These are phyloP conservation scores for Aspergillus flavus DNA, from an alignment of 2,329 filamentous ascomycete species.

Conservation along the genomic window DNA sequence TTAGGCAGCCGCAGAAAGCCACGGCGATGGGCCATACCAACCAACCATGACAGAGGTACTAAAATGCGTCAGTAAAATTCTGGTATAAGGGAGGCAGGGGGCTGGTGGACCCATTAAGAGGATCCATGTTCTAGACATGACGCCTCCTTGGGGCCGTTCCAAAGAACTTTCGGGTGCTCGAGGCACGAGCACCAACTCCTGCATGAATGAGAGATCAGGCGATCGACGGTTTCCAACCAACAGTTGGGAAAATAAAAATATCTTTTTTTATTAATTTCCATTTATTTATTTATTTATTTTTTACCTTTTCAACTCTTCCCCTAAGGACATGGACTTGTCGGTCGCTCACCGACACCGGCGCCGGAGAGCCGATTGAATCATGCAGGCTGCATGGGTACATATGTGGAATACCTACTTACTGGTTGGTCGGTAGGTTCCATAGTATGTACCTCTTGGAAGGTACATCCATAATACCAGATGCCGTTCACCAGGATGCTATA, in stretches of 20 bases:
- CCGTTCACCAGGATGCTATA: not conserved
- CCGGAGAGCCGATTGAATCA: constrained; percentile 19
- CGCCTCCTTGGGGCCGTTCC: constrained; percentile 17
- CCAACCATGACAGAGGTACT: constrained; percentile 2
- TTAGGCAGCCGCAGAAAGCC: constrained; percentile 27
- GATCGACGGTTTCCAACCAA: constrained; percentile 32
- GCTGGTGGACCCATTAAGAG: constrained; percentile 15
- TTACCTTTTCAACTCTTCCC: not conserved
- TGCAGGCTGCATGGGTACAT: constrained; percentile 13
- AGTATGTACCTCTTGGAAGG: not conserved
- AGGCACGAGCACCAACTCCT: constrained; percentile 28
- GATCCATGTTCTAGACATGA: constrained; percentile 23
- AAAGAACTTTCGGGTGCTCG: constrained; percentile 20
- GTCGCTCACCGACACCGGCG: constrained; percentile 32
- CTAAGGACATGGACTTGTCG: not conserved
- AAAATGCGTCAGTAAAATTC: constrained; percentile 19
- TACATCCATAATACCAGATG: not conserved
- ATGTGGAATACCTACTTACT: not conserved
- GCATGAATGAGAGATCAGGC: constrained; percentile 31
- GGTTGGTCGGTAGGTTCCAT: not conserved
- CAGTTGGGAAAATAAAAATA: constrained; percentile 12
- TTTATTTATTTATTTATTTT: not conserved
- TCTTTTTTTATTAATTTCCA: not conserved
- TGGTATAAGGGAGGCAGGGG: constrained; percentile 13
- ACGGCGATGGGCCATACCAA: constrained; percentile 20